Evolutionary conservation across 2,329 filamentous ascomycete genomes (phyloP).

Genomic region (Cadophora gregata): DNA sequence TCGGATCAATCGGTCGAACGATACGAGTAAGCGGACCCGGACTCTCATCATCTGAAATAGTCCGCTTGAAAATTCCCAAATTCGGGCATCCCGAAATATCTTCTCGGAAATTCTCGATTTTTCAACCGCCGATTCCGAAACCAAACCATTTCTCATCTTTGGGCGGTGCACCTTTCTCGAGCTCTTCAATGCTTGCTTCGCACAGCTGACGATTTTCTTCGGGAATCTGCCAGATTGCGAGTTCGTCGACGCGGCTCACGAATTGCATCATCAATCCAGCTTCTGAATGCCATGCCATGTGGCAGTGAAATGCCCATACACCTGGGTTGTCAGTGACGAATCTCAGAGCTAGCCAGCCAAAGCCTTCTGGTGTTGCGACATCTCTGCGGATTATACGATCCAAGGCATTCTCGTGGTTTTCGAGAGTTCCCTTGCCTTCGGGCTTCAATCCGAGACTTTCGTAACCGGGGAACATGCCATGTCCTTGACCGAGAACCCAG

Average conservation of each 20-base stretch:
- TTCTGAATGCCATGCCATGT: conserved; percentile 64
- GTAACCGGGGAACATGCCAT: conserved; percentile 62
- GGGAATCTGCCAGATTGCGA: conserved; percentile 52
- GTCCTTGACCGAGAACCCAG: conserved; percentile 64
- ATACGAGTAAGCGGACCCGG: background rate
- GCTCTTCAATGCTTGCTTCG: conserved; percentile 47
- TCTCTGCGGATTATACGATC: conserved; percentile 56
- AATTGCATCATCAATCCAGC: conserved; percentile 67
- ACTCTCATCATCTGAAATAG: background rate
- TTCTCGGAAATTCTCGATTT: background rate
- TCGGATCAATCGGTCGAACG: background rate
- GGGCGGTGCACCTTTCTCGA: conserved; percentile 56
- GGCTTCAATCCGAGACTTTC: conserved; percentile 47
- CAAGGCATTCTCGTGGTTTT: conserved; percentile 45
- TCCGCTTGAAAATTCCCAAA: background rate
- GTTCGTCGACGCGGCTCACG: conserved; percentile 53
- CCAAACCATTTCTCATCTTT: conserved; percentile 56
- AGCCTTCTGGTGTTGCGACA: conserved; percentile 58
- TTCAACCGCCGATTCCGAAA: conserved; percentile 34
- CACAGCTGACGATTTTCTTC: conserved; percentile 54
- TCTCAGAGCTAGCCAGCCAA: conserved; percentile 60
- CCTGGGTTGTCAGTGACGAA: conserved; percentile 64
- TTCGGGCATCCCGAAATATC: background rate
- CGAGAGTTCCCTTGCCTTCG: conserved; percentile 38
- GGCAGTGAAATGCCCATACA: conserved; percentile 64